A percentile compares a stretch with the other conserved stretches of the same genome.
phyloP scores from a whole-genome alignment of 345 rosid genomes.

The Leavenworthia alabamica region DNA sequence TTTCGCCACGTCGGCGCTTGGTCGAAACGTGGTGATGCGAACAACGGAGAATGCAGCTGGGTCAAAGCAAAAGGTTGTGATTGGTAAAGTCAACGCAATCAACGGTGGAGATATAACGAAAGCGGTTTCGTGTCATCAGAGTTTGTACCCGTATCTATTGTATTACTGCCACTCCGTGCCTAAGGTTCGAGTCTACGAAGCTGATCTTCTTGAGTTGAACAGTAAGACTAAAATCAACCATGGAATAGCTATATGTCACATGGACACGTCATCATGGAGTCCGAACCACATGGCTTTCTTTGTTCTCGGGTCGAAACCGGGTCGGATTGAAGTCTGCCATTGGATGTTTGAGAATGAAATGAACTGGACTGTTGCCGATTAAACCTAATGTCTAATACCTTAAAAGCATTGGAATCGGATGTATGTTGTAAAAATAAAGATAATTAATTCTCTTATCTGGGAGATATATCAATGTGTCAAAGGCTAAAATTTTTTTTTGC shows the following conservation, averaged over 20 bases:
- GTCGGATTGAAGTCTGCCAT: slow-evolving; percentile 77
- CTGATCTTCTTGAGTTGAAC: slow-evolving; percentile 55
- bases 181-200: slow-evolving; percentile 69
- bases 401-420: too few species aligned
- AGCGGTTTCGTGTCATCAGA: slow-evolving; percentile 88
- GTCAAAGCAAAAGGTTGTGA: slow-evolving; percentile 42
- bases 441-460: too few species aligned
- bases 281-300: slow-evolving; percentile 67
- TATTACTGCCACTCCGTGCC: slow-evolving; percentile 96
- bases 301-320: slow-evolving; percentile 70
- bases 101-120: slow-evolving; percentile 63
- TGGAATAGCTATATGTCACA: slow-evolving; percentile 79
- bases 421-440: too few species aligned
- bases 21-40: slow-evolving; percentile 47
- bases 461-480: too few species aligned
- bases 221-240: slow-evolving; percentile 50
- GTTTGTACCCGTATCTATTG: slow-evolving; percentile 66
- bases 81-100: slow-evolving; percentile 55
- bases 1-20: slow-evolving; percentile 63
- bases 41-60: slow-evolving; percentile 57
- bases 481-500: too few species aligned
- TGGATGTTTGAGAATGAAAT: slow-evolving; percentile 90
- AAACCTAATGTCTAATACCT: too few species aligned
- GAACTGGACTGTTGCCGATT: slow-evolving; percentile 59
- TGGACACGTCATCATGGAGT: slow-evolving; percentile 83